Evolutionary conservation across 2,329 filamentous ascomycete species (phyloP).

Genomic region (Mycocentrospora acerina): DNA sequence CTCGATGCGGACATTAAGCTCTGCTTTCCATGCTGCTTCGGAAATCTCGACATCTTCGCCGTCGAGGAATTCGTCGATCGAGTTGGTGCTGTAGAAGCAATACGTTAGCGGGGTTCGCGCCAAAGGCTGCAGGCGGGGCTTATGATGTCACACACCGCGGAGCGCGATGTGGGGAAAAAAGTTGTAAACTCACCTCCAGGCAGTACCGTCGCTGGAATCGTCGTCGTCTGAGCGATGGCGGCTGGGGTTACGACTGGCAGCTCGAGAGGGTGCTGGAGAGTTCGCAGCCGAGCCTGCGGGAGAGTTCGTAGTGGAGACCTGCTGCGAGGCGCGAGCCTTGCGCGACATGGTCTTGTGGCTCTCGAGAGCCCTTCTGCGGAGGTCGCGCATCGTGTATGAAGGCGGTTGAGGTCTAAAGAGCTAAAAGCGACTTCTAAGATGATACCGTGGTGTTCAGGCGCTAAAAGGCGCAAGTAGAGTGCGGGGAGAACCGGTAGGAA

Average conservation of each 20-base stretch:
- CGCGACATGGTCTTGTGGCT: conserved; percentile 71
- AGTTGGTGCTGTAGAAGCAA: conserved; percentile 54
- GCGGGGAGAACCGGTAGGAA: conserved; percentile 21
- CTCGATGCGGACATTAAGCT: conserved; percentile 66
- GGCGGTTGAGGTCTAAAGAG: too few relatives aligned
- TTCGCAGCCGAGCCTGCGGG: conserved; percentile 58
- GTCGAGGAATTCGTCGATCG: conserved; percentile 65
- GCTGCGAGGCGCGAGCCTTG: conserved; percentile 55
- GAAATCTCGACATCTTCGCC: conserved; percentile 53
- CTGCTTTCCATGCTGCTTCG: conserved; percentile 60
- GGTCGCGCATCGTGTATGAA: conserved; percentile 57
- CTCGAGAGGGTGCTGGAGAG: conserved; percentile 60
- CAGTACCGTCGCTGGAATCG: conserved; percentile 61
- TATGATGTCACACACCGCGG: conserved; percentile 30
- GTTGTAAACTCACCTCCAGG: conserved; percentile 53
- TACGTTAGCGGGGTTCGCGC: conserved; percentile 24
- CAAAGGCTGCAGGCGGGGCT: conserved; percentile 1
- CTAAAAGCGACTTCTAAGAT: too few relatives aligned
- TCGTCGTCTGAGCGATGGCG: conserved; percentile 66
- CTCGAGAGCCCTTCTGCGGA: conserved; percentile 68
- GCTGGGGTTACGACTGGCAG: conserved; percentile 53
- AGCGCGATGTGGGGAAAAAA: conserved; percentile 12
- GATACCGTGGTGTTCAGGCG: conserved; percentile 6
- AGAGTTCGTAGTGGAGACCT: conserved; percentile 53
- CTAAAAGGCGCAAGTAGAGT: conserved; percentile 14